phyloP scores from a whole-genome alignment of 140 eudicot genomes.

The Eryngium alpinum region DNA sequence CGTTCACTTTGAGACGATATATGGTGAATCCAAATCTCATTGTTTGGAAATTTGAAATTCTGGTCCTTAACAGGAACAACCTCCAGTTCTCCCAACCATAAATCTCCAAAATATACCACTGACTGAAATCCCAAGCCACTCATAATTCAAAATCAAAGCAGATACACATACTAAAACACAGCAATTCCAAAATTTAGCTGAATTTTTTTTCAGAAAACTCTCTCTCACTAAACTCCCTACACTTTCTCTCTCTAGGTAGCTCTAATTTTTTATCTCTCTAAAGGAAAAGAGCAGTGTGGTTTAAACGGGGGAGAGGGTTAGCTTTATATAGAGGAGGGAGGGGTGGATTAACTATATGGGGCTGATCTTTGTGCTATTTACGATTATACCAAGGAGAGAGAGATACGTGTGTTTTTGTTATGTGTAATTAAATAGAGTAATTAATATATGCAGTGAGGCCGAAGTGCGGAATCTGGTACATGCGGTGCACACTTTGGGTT shows the following conservation, averaged over 20 bases:
- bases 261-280: not conserved
- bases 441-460: no score
- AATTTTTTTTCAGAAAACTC: no score
- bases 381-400: not conserved
- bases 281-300: not conserved
- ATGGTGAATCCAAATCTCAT: slow-evolving; percentile 69
- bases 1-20: slow-evolving; percentile 52
- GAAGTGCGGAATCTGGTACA: no score
- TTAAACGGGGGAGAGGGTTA: not conserved
- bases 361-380: not conserved
- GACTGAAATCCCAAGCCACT: slow-evolving; percentile 76
- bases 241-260: no score
- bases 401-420: no score
- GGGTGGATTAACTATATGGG: not conserved
- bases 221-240: no score
- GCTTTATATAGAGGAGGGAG: not conserved
- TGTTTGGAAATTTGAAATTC: slow-evolving; percentile 58
- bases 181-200: no score
- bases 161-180: no score
- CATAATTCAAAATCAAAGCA: slow-evolving; percentile 23
- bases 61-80: slow-evolving; percentile 35
- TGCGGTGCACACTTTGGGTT: no score
- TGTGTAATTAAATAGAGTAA: no score
- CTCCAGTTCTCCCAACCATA: slow-evolving; percentile 58
- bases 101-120: slow-evolving; percentile 60